Percentiles rank a stretch among this genome's conserved stretches.
Evolutionary conservation across 2,329 filamentous ascomycete species (phyloP).

Genomic region (Sporothrix euskadiensis): DNA sequence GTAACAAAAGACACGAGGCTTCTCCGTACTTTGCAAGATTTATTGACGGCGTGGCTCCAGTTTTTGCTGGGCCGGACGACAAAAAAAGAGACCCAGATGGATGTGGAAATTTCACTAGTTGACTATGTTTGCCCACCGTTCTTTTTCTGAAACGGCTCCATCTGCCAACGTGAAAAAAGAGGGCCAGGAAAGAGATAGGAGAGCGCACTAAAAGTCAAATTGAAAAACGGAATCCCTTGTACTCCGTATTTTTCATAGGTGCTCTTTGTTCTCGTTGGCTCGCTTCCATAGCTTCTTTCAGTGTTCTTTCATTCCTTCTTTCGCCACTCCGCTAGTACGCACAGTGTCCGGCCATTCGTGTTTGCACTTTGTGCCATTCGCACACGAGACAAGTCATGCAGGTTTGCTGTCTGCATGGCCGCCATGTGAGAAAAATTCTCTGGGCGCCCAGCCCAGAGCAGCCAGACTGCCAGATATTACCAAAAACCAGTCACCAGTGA

Average conservation of each 20-base stretch:
- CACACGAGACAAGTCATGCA: not conserved
- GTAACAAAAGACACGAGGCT: constrained; percentile 10
- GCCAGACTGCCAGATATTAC: too few species aligned
- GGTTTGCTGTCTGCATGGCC: not conserved
- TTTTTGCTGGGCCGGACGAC: not conserved
- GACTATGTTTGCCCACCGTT: not conserved
- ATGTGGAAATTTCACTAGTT: not conserved
- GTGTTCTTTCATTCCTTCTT: constrained; percentile 13
- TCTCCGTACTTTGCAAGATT: not conserved
- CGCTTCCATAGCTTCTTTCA: constrained; percentile 8
- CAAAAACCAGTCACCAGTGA: too few species aligned
- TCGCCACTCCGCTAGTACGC: not conserved
- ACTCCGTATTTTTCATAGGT: not conserved
- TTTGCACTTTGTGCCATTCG: constrained; percentile 11
- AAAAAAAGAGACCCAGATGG: not conserved
- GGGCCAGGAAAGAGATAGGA: not conserved
- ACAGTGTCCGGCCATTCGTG: not conserved
- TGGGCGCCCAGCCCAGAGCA: not conserved
- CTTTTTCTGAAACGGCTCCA: constrained; percentile 4
- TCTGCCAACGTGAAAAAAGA: not conserved
- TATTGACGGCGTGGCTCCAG: not conserved
- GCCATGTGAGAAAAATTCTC: constrained; percentile 7
- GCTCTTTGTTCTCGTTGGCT: not conserved
- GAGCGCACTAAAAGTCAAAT: not conserved
- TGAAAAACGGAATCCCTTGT: not conserved